Base-by-base conservation (phyloP, 108 stramenopile genomes). In the Parietichytrium sp. region DNA sequence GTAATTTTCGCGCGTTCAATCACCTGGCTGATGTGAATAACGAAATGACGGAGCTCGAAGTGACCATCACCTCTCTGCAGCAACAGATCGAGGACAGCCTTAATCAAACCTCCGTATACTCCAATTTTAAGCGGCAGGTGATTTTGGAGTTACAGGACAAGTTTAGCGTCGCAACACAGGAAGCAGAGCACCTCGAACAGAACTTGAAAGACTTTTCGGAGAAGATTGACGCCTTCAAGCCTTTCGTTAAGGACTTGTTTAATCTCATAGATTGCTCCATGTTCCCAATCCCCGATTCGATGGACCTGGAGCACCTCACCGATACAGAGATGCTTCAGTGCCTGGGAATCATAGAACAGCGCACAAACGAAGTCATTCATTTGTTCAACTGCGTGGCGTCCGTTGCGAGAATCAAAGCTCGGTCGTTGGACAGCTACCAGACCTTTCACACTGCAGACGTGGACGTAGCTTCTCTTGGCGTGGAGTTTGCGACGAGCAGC, bases 301-400 rank as follows among this genome's bases (percentile, higher is more conserved):
- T 72, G 15, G 33, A 38, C 25, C 6, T 72, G 20, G 61, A 72
- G 10, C 13, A 7, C 10, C 61, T 72, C 61, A 72, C 38, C 33
- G 61, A 72, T 25, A 10, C 38, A n/a, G 61, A 72, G 42, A 38
- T 72, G 29, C 61, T 72, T 6, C 61, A 72, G 61, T 72, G 61
- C 25, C 61, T 72, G 23, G 61, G 61, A 1, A 31, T 72, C 16
- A 2, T 72, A n/a, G 61, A 72, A n/a, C 61, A 72, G 61, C 61
- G 61, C 0, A 42, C 45, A 25, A 45, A 72, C 42, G 61, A 72
- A 20, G 45, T 72, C 0, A 33, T 72, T 7, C 61, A 72, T 42
- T 33, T 72, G 7, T 72, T 72, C 20, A 38, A 33, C 29, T 72
- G 61, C 61, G 61, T 72, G 18, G 61, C 61, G 6, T 45, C 38